A percentile compares a stretch with the other conserved stretches of the same genome.
Conservation (phyloP, 1,139 yeast genomes). For the Pneumocystis oryctolagi region DNA sequence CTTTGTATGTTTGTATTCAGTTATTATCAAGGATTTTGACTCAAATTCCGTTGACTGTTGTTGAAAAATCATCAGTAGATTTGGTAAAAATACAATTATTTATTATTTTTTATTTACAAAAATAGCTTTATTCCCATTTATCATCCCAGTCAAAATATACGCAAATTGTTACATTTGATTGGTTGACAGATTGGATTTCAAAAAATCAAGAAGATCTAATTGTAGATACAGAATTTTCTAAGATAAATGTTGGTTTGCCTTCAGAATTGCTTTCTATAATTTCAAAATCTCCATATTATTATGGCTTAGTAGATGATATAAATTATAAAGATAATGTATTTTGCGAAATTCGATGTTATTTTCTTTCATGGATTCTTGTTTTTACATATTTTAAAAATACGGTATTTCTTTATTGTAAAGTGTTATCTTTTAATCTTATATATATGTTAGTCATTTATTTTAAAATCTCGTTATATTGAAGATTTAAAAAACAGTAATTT, state of each 20-base stretch:
- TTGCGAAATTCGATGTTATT: constrained; percentile 24
- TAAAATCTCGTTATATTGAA: not conserved
- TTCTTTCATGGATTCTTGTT: constrained; percentile 60
- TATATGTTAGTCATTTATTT: not conserved
- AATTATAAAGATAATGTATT: constrained; percentile 6
- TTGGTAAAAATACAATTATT: not conserved
- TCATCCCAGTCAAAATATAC: not conserved
- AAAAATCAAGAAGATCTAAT: constrained; percentile 2
- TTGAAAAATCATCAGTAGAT: not conserved
- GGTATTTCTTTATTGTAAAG: constrained; percentile 23
- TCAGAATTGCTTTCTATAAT: constrained; percentile 22
- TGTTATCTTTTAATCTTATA: not conserved
- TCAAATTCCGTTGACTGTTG: not conserved
- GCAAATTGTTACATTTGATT: constrained; percentile 2
- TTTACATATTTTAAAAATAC: constrained; percentile 51
- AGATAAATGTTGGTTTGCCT: constrained; percentile 19
- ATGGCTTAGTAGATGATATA: constrained; percentile 3
- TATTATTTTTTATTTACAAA: not conserved
- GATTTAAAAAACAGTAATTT: not conserved
- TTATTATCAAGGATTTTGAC: not conserved
- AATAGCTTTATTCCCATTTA: constrained; percentile 3
- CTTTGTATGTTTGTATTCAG: not conserved
- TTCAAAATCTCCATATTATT: constrained; percentile 16
- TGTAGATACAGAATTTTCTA: constrained; percentile 9
- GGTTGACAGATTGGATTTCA: constrained; percentile 1